Evolutionary conservation across 306 rosid genomes (phyloP).

Genomic region (Corylus heterophylla): DNA sequence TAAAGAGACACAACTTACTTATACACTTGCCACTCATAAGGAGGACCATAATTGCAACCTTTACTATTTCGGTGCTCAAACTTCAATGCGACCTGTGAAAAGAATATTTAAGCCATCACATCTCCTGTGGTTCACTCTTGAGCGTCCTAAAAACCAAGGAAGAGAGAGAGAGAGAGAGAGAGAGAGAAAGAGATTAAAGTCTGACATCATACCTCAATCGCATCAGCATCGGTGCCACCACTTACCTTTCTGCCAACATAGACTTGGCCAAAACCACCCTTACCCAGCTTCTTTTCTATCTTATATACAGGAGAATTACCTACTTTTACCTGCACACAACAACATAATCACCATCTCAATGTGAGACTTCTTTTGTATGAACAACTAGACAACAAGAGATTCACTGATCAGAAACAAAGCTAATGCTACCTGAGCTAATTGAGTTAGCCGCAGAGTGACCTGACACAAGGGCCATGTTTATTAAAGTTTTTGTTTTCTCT

Average conservation of each 20-base stretch:
- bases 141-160: background rate
- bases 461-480: background rate
- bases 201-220: slow-evolving; percentile 62
- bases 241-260: slow-evolving; percentile 83
- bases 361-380: background rate
- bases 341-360: slow-evolving; percentile 15
- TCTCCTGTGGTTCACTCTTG: slow-evolving; percentile 7
- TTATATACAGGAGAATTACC: slow-evolving; percentile 85
- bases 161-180: slow-evolving; percentile 13
- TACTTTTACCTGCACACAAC: slow-evolving; percentile 71
- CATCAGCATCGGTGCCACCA: slow-evolving; percentile 86
- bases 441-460: slow-evolving; percentile 1
- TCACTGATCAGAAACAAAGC: slow-evolving; percentile 2
- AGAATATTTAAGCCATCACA: slow-evolving; percentile 21
- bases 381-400: slow-evolving; percentile 6
- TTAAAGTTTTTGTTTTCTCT: too few species aligned
- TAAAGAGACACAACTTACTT: slow-evolving; percentile 45
- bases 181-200: slow-evolving; percentile 24
- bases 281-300: slow-evolving; percentile 89
- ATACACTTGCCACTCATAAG: slow-evolving; percentile 95
- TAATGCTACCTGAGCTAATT: background rate
- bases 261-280: slow-evolving; percentile 98
- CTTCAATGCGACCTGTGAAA: slow-evolving; percentile 80
- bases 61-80: slow-evolving; percentile 93
- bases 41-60: slow-evolving; percentile 96